Evolutionary conservation across 2,329 filamentous ascomycete genomes (phyloP).

Genomic region (Fusarium continuum): DNA sequence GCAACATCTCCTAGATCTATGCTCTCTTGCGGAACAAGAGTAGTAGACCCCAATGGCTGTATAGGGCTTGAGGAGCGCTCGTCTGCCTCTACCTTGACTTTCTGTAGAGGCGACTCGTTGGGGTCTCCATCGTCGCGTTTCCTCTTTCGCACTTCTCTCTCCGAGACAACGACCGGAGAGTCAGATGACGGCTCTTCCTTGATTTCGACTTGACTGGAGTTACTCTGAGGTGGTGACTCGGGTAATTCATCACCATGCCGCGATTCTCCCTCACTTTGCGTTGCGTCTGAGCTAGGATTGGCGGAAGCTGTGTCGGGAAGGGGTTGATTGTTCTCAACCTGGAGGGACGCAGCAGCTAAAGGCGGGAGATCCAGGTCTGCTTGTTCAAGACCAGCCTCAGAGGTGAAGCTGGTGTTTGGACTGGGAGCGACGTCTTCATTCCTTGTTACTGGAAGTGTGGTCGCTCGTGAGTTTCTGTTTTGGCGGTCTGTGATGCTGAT

Average conservation of each 20-base stretch:
- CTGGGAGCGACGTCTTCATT: slow-evolving; percentile 20
- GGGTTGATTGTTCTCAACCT: slow-evolving; percentile 5
- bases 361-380: slow-evolving; percentile 43
- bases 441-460: slow-evolving; percentile 10
- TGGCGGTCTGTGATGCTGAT: slow-evolving; percentile 45
- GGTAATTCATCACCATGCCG: slow-evolving; percentile 39
- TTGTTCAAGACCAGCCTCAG: slow-evolving; percentile 40
- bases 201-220: slow-evolving; percentile 39
- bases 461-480: slow-evolving; percentile 15
- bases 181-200: slow-evolving; percentile 67
- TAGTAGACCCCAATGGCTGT: slow-evolving; percentile 25
- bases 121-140: slow-evolving; percentile 47
- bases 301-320: not conserved
- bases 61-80: slow-evolving; percentile 47
- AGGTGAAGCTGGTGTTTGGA: slow-evolving; percentile 32
- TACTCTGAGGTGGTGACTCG: slow-evolving; percentile 21
- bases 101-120: slow-evolving; percentile 41
- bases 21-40: slow-evolving; percentile 60
- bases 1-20: slow-evolving; percentile 61
- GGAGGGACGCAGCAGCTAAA: slow-evolving; percentile 35
- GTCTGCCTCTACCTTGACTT: slow-evolving; percentile 55
- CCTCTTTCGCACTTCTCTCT: slow-evolving; percentile 59
- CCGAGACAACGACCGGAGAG: slow-evolving; percentile 59
- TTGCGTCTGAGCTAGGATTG: slow-evolving; percentile 42
- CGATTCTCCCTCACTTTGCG: slow-evolving; percentile 43